phyloP scores from a whole-genome alignment of 305 asterid species.

The Fraxinus dipetala region DNA sequence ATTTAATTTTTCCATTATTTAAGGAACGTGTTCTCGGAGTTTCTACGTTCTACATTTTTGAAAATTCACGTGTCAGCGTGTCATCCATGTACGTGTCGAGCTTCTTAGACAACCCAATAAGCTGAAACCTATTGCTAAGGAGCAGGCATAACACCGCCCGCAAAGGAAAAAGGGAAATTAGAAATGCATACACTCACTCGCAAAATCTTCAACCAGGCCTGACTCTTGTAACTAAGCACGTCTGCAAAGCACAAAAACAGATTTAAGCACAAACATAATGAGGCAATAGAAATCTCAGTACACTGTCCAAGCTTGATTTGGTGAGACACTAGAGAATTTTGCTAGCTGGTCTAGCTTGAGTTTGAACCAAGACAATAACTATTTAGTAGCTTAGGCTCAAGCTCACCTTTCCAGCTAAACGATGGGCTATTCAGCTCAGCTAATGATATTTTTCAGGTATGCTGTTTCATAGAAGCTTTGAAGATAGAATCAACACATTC shows the following conservation, averaged over 20 bases:
- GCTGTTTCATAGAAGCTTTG: slow-evolving; percentile 15
- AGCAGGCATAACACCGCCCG: slow-evolving; percentile 24
- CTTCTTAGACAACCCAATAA: not conserved
- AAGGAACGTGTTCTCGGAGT: not conserved
- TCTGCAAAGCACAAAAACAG: slow-evolving; percentile 58
- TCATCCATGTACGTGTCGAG: not conserved
- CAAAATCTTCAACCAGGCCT: slow-evolving; percentile 41
- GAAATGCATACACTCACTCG: slow-evolving; percentile 31
- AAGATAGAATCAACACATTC: slow-evolving; percentile 27
- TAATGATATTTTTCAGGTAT: slow-evolving; percentile 29
- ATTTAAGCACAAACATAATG: slow-evolving; percentile 34
- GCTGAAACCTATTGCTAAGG: slow-evolving; percentile 15
- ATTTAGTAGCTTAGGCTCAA: slow-evolving; percentile 33
- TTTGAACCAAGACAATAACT: slow-evolving; percentile 30
- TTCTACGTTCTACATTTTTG: not conserved
- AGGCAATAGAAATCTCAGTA: slow-evolving; percentile 20
- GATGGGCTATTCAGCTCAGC: slow-evolving; percentile 43
- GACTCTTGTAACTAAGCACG: slow-evolving; percentile 41
- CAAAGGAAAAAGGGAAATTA: slow-evolving; percentile 28
- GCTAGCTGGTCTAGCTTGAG: slow-evolving; percentile 32
- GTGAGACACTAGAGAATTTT: slow-evolving; percentile 31
- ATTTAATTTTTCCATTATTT: not conserved
- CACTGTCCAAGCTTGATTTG: slow-evolving; percentile 43
- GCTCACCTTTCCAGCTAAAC: slow-evolving; percentile 34
- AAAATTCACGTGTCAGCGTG: not conserved